Evolutionary conservation across 129 eudicot species (phyloP), one percentile per base, ranked within the genome.

Genomic region (Oenanthe sinensis): DNA sequence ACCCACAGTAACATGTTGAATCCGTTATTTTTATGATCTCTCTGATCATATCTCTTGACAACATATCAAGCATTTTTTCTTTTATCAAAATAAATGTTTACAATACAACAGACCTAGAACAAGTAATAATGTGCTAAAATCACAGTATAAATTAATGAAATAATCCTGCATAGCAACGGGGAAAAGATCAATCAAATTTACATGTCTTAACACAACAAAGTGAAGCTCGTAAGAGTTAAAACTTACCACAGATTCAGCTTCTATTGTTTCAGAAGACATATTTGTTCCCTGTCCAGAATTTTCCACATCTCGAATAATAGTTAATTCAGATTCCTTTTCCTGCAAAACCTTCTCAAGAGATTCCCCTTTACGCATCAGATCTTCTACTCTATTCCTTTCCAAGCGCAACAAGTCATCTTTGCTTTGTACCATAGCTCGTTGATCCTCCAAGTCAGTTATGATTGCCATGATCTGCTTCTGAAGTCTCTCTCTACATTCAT

Each of bases 171-270:
- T n/a, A 58, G 14, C 65, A 65, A 30, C 10, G 39, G 40, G 28
- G 71, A 28, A 3, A 28, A 65, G 40, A 65, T 65, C 17, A 65
- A 28, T 26, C 42, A 65, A 11, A 30, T 13, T 28, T 0, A 30
- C 9, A 65, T 65, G 40, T 19, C 71, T 26, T 69, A 17, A 37
- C 4, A 69, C 74, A 44, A 54, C 71, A 58, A 37, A 71, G 43
- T 24, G 39, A 71, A 48, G 73, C 46, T 68, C 28, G 71, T 76
- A 40, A 24, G 60, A 77, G 58, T 43, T 74, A 52, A 46, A 45
- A 36, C 87, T 83, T 88, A 95, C 98, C 94, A 85, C 48, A 26
- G 91, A 87, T 76, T 95, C 97, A 72, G 88, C 89, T 82, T 95
- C 98, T 80, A 85, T 83, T 76, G 90, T 95, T 82, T 95, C 97